Base-by-base conservation (phyloP, 2,329 filamentous ascomycete species). In the Arthrinium puccinioides region DNA sequence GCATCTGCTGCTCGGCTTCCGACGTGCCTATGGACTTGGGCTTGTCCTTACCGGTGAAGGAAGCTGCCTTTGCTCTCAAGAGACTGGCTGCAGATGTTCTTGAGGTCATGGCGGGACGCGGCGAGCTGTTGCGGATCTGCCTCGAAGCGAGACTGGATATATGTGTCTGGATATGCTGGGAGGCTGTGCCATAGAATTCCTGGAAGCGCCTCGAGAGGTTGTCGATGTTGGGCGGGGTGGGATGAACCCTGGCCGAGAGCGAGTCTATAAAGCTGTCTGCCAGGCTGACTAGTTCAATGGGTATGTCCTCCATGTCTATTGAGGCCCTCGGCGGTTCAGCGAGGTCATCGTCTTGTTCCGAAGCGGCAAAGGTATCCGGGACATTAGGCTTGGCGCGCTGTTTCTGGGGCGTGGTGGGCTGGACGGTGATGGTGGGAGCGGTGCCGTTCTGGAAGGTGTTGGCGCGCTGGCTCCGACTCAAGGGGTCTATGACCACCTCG, bases 261-360 rank as follows among this genome's bases (percentile, higher is more conserved):
- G 87, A 90, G 44, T 95, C 87, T 53, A 97, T 82, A 56, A 98
- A 98, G 55, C 87, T 92, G 61, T 97, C 90, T 15, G 84, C 87
- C 55, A 96, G 66, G 59, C 87, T 92, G 41, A 92, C 75, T 41
- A 98, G 76, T 70, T 98, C 92, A 52, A 96, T 92, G 11, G 92
- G 92, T 28, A 98, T 77, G 53, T 95, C 85, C 51, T 94, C 87
- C 45, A 92, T 82, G 40, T 86, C 82, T 44, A 86, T 75, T 4
- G 84, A 79, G 16, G 67, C 63, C 41, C 74, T 58, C 1, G 67
- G 66, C 3, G 60, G 50, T 43, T 77, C 72, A 5, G 61, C 42
- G 19, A 58, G 49, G 37, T 75, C 67, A 14, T 60, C 59, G 21
- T 61, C 57, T 5, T 62, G 65, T 42, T 76, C 73, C 48, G 76